phyloP scores from a whole-genome alignment of 1,284 basidiomycete genomes.

The Puccinia brachypodii region DNA sequence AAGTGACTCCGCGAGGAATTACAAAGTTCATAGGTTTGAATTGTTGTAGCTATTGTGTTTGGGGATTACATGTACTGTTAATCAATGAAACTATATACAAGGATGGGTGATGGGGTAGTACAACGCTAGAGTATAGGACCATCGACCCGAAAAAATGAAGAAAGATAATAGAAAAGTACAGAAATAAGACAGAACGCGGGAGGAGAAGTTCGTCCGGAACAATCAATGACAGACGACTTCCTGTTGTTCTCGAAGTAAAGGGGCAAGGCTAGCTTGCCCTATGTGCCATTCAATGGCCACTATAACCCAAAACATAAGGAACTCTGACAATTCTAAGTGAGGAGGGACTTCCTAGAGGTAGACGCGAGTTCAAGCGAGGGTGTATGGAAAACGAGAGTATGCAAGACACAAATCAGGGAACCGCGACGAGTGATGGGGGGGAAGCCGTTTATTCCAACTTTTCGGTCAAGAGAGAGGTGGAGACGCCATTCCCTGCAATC shows the following conservation, averaged over 20 bases:
- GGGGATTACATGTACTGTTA: constrained; percentile 12
- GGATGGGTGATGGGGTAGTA: not conserved
- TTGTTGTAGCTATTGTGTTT: constrained; percentile 7
- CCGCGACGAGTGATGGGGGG: not conserved
- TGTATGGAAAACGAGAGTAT: not conserved
- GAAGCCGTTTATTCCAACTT: not conserved
- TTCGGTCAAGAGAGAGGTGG: constrained; percentile 14
- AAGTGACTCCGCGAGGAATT: too few species aligned
- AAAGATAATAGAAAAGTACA: not conserved
- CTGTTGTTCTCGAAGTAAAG: not conserved
- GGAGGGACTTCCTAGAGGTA: not conserved
- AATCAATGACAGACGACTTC: not conserved
- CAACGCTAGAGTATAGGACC: not conserved
- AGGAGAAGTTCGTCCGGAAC: not conserved
- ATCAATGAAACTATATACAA: constrained; percentile 13
- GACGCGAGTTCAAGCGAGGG: not conserved
- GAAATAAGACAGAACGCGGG: not conserved
- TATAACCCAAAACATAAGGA: not conserved
- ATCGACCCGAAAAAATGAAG: not conserved
- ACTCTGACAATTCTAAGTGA: not conserved
- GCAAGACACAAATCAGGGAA: not conserved
- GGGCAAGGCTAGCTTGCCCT: constrained; percentile 1
- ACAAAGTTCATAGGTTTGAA: not conserved
- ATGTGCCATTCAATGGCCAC: not conserved
- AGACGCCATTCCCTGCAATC: constrained; percentile 13